These are phyloP conservation scores for Phytopythium sindhum DNA, from an alignment of 352 stramenopile genomes.

Conservation along the genomic window DNA sequence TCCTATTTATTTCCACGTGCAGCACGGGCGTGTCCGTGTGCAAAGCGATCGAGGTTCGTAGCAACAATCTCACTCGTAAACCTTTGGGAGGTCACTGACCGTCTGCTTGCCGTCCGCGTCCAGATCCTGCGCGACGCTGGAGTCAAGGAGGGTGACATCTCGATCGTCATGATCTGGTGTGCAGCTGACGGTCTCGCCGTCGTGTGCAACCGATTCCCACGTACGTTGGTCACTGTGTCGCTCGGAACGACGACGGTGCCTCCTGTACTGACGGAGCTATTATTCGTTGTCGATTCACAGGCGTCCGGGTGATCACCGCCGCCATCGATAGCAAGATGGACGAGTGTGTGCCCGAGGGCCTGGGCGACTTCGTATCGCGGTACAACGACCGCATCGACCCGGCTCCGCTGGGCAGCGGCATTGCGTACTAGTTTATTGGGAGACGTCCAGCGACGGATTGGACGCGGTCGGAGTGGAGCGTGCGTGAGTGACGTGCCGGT, in stretches of 20 bases:
- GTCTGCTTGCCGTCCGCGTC: slow-evolving; percentile 1
- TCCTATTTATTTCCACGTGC: slow-evolving; percentile 36
- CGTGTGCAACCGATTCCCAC: slow-evolving; percentile 32
- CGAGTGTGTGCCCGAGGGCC: slow-evolving; percentile 23
- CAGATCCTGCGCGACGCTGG: slow-evolving; percentile 25
- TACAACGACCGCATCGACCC: slow-evolving; percentile 27
- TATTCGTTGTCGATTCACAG: slow-evolving; percentile 9
- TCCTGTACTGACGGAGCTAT: background rate
- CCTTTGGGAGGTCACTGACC: background rate
- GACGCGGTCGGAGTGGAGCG: background rate
- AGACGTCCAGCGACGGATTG: background rate
- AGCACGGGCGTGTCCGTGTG: slow-evolving; percentile 21
- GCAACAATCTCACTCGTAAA: background rate
- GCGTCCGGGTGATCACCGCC: slow-evolving; percentile 31
- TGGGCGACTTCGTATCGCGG: slow-evolving; percentile 41
- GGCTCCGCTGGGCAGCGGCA: background rate
- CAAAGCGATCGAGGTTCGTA: slow-evolving; percentile 33
- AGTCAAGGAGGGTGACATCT: slow-evolving; percentile 30
- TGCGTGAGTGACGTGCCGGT: background rate
- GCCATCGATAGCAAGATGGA: slow-evolving; percentile 31
- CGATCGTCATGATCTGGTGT: slow-evolving; percentile 35
- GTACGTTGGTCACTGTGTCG: slow-evolving; percentile 12
- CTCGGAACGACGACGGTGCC: background rate
- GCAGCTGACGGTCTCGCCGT: slow-evolving; percentile 23
- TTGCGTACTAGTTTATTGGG: background rate